Evolutionary conservation across 2,329 filamentous ascomycete species (phyloP), one percentile per base, ranked within the genome.

Genomic region (Pleochaeta shiraiana): DNA sequence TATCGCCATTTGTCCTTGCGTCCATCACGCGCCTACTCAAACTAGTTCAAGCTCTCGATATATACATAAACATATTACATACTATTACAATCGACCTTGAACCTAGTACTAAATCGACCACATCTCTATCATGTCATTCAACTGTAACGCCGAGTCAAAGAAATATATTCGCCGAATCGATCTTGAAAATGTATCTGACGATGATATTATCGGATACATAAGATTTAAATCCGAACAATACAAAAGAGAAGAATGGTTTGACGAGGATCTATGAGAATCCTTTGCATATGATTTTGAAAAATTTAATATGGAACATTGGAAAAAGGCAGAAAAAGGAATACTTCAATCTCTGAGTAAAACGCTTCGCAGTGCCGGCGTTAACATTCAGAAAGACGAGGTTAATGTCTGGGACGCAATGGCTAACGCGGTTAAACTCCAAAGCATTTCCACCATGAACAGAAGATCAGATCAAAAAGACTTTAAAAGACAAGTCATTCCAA

Each of bases 241-340:
- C 53, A 57, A 30, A 12, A 2, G 53, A 33, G 53, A 57, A 30
- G 24, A 57, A 31, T 57, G 53, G 53, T 57, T 57, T 57, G 53
- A 57, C 12, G 53, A 57, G 11, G 53, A 57, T 57, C 53, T 31
- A 3, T 57, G 53, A 21, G 12, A 57, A 19, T 30, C 53, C n/a
- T 57, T 57, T 57, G 4, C 14, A 4, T 57, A 57, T 57, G 53
- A 57, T 57, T 57, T 57, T 57, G 53, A 57, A 57, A 5, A 57
- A 30, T 57, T 57, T 12, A 30, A 19, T 19, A 4, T 57, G 6
- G 30, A 30, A 2, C 21, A 31, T 7, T 57, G 53, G 53, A 57
- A 57, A 57, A 30, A 4, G 53, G 53, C 53, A 2, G 53, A 33
- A 31, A 57, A 57, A 57, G 26, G 11, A n/a, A 31, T 30, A 4